Base-by-base conservation (phyloP, 257 asterid species). In the Nicotiana tabacum region DNA sequence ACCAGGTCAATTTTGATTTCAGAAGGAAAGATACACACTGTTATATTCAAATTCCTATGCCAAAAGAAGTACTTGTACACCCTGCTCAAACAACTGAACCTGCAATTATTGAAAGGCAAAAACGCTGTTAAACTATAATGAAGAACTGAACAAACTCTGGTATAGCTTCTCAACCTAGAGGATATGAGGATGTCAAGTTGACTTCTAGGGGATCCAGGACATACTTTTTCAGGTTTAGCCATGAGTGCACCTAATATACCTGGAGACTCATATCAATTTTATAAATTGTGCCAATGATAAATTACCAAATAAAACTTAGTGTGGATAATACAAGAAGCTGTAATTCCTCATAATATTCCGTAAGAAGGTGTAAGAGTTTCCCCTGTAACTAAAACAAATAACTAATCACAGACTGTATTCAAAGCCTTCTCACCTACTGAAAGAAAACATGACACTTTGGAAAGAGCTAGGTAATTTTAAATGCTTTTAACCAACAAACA, bases 1-100 rank as follows among this genome's bases (percentile, higher is more conserved):
- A 81, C 30, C 78, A 81, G 48, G 66, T 66, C 67, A 51, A 55
- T 39, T 43, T 43, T 60, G 39, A 76, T 35, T 21, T n/a, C 64
- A 69, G 64, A 76, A 76, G 64, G 80, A 15, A 51, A 81, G 61
- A 57, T 74, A 39, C 85, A 46, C 86, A 96, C 99, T 91, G 33
- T 43, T 83, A 92, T 88, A 85, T 96, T 85, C 84, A 94, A 87
- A 77, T 89, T 90, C 67, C 88, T 96, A 86, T 88, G 88, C 99
- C 99, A 96, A 85, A 96, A 96, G 90, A 92, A 92, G 91, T 96
- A 96, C 90, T 90, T 96, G 92, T 96, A 96, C 85, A 89, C 93
- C 88, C 99, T 91, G 87, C 97, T 86, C 85, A 89, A 85, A 89
- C 99, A 93, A 88, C 95, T 93, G 94, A 96, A 96, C 91, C 99